These are phyloP conservation scores for Excoecaria cochinchinensis DNA, from an alignment of 345 rosid species.

Conservation along the genomic window DNA sequence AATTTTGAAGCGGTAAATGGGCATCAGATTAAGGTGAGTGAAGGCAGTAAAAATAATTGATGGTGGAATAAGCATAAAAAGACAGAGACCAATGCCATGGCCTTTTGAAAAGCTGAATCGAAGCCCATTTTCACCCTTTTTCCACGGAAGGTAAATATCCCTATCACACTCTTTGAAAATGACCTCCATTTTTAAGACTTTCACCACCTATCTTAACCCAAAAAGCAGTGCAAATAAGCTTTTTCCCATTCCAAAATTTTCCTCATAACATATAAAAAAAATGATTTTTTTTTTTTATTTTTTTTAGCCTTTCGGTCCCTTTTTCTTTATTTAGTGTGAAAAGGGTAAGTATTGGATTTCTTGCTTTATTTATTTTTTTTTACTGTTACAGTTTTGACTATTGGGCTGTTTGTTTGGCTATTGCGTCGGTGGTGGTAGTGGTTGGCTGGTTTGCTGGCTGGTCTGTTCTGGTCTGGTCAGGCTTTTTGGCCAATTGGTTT, in stretches of 20 bases:
- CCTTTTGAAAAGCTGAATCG: neutral
- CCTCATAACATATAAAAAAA: neutral
- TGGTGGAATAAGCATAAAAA: too few relatives aligned
- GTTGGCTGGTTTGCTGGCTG: too few relatives aligned
- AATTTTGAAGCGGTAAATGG: too few relatives aligned
- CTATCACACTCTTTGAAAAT: conserved; percentile 6
- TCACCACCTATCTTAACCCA: neutral
- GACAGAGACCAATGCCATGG: neutral
- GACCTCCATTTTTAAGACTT: neutral
- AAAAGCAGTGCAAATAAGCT: neutral
- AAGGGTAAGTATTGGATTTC: neutral
- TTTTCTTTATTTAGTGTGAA: conserved; percentile 2
- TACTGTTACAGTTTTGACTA: conserved; percentile 20
- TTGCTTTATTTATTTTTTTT: neutral
- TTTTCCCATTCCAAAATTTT: neutral
- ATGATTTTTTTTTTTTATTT: neutral
- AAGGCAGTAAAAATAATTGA: too few relatives aligned
- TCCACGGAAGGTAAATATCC: conserved; percentile 15
- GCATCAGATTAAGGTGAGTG: too few relatives aligned
- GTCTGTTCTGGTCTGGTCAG: neutral
- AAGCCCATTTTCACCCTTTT: conserved; percentile 11
- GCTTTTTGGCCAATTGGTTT: conserved; percentile 7
- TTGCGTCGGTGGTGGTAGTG: neutral
- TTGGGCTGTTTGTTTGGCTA: neutral
- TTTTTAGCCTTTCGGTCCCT: conserved; percentile 18